A percentile compares a stretch with the other conserved stretches of the same genome.
Conservation (phyloP, 164 flowering plant genomes). For the Tetrastigma voinierianum region DNA sequence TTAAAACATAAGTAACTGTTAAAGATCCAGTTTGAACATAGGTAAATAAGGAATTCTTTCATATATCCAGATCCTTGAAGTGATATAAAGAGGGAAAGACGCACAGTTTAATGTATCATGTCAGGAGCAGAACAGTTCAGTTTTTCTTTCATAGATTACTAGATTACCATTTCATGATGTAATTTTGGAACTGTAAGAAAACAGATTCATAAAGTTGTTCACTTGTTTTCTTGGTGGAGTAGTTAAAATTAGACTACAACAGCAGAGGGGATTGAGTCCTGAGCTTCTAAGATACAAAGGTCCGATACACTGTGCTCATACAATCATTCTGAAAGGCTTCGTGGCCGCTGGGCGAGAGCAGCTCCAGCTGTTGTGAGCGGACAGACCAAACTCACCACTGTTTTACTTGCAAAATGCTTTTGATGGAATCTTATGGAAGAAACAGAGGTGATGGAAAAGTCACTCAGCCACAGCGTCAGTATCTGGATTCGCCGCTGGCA, state of each 20-base stretch:
- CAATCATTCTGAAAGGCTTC: slow-evolving; percentile 80
- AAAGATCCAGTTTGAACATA: too few species aligned
- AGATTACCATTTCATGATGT: not conserved
- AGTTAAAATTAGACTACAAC: slow-evolving; percentile 94
- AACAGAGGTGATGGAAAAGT: slow-evolving; percentile 84
- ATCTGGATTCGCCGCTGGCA: slow-evolving; percentile 95
- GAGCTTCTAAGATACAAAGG: slow-evolving; percentile 93
- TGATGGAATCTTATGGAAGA: slow-evolving; percentile 78
- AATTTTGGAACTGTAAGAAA: not conserved
- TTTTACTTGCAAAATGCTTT: slow-evolving; percentile 90
- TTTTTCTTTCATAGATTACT: too few species aligned
- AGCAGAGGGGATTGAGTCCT: slow-evolving; percentile 79
- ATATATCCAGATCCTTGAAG: too few species aligned
- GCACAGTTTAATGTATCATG: too few species aligned
- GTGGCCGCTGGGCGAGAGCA: slow-evolving; percentile 96
- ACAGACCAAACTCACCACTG: slow-evolving; percentile 98
- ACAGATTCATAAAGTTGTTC: not conserved
- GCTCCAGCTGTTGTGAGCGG: slow-evolving; percentile 95
- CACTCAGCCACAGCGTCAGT: slow-evolving; percentile 94
- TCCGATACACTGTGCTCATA: slow-evolving; percentile 88
- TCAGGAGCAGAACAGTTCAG: too few species aligned
- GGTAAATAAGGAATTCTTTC: too few species aligned
- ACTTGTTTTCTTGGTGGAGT: slow-evolving; percentile 49
- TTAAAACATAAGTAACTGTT: too few species aligned
- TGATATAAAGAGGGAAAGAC: too few species aligned